Base-by-base conservation (phyloP, 2,329 filamentous ascomycete genomes). In the Drechslerella coelobrocha region DNA sequence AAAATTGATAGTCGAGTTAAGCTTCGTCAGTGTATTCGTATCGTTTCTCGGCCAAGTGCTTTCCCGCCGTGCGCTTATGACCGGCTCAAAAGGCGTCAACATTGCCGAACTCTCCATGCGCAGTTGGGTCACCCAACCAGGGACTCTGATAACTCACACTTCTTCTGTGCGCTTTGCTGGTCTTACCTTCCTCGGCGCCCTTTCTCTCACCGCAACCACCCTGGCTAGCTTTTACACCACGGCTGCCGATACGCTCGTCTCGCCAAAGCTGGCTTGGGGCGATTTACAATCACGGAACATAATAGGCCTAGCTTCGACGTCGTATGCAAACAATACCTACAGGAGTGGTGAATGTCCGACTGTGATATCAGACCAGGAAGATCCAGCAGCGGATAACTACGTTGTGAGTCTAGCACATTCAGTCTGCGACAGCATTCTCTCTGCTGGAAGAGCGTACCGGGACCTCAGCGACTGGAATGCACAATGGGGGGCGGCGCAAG, bases 51-150 rank as follows among this genome's bases (percentile, higher is more conserved):
- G 90, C 0, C 90, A 94, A 77, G 84, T 89, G 0, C 79, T 93
- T 14, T 90, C 86, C 14, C 82, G 89, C n/a, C 81, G 88, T 61
- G 88, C 89, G 0, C 84, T 90, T 62, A 82, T 84, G 26, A 84
- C 83, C 57, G 81, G 83, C 8, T 84, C 85, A 0, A 80, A 81
- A 2, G 90, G 90, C 1, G 84, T 92, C 65, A 91, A 87, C 0
- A 82, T 93, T 10, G 88, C 90, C 0, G 90, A 93, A 76, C 85
- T 92, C 80, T 88, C 84, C 14, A 91, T 93, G 88, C 83, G 90
- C 50, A 84, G 84, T 48, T 93, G 89, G 90, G 84, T 88, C 21
- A 43, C 37, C 79, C 86, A 89, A 78, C 89, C 89, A 0, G 90
- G 90, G 0, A 88, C 86, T 0, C 81, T 93, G 72, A 81, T 93